Conservation (phyloP, 2,329 filamentous ascomycete genomes). For the Trichoderma citrinoviride region DNA sequence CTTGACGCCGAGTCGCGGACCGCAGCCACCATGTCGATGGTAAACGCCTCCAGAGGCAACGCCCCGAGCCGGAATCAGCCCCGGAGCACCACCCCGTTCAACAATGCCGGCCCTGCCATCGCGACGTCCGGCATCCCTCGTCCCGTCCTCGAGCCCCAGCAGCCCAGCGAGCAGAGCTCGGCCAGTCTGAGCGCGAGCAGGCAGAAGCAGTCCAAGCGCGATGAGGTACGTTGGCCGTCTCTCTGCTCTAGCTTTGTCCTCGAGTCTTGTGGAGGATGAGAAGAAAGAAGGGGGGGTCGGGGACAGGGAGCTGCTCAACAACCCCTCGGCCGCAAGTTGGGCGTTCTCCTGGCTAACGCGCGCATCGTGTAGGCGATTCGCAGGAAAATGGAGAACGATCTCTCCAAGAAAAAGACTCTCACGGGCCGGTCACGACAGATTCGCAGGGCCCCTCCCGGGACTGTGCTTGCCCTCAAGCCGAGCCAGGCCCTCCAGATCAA, state of each 20-base stretch:
- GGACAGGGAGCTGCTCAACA: not conserved
- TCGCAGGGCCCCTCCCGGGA: conserved; percentile 92
- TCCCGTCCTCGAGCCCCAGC: conserved; percentile 65
- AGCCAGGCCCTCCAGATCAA: conserved; percentile 98
- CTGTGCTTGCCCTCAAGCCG: conserved; percentile 90
- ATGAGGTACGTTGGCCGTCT: conserved; percentile 74
- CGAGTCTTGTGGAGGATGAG: conserved; percentile 1
- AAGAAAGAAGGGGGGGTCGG: not conserved
- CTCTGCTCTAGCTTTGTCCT: not conserved
- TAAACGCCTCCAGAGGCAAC: conserved; percentile 61
- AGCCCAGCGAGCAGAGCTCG: conserved; percentile 60
- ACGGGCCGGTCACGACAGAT: conserved; percentile 75
- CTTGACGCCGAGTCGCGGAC: conserved; percentile 11
- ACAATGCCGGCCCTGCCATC: conserved; percentile 51
- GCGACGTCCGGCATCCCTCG: conserved; percentile 65
- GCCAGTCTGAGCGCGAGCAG: conserved; percentile 78
- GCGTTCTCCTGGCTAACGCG: conserved; percentile 19
- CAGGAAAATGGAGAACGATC: conserved; percentile 92
- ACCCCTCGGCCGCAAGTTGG: conserved; percentile 16
- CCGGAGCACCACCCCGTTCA: conserved; percentile 59
- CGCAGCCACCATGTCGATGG: conserved; percentile 39
- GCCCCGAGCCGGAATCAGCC: conserved; percentile 61
- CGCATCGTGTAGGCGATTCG: conserved; percentile 75
- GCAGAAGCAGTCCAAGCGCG: conserved; percentile 93
- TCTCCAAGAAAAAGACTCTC: conserved; percentile 93